Conservation (phyloP, 371 early-diverging fungal genomes). For the Gilbertella persicaria region DNA sequence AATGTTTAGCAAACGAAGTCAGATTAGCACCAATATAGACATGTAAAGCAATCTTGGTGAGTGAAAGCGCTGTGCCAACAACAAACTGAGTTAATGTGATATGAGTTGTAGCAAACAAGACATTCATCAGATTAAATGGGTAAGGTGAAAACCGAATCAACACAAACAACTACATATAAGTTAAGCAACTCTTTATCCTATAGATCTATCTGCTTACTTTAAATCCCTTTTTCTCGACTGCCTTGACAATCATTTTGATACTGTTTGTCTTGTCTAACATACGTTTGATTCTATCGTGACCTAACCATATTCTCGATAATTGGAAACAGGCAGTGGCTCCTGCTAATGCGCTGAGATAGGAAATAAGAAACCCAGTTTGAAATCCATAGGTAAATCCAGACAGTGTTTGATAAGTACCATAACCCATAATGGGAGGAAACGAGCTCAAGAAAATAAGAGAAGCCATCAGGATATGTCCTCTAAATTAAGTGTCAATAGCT, state of each 20-base stretch:
- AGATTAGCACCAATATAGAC: conserved; percentile 76
- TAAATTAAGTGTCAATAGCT: conserved; percentile 4
- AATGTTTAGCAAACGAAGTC: conserved; percentile 55
- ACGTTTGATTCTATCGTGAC: conserved; percentile 44
- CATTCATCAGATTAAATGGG: conserved; percentile 75
- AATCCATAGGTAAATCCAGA: conserved; percentile 73
- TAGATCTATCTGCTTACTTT: conserved; percentile 55
- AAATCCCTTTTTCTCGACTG: conserved; percentile 71
- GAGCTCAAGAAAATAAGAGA: conserved; percentile 55
- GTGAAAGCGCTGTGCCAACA: conserved; percentile 65
- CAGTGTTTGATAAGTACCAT: conserved; percentile 63
- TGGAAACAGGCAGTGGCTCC: conserved; percentile 68
- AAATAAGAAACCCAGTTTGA: conserved; percentile 57
- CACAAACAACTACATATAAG: conserved; percentile 51
- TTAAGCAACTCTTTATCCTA: background rate
- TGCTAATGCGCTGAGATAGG: conserved; percentile 56
- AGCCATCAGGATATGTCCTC: conserved; percentile 46
- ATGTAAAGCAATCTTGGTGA: conserved; percentile 66
- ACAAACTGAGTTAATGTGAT: conserved; percentile 57
- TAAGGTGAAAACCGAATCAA: conserved; percentile 78
- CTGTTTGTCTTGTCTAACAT: conserved; percentile 56
- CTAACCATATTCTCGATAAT: conserved; percentile 56
- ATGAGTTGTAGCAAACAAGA: conserved; percentile 65
- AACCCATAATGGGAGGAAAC: conserved; percentile 72
- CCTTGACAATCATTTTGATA: conserved; percentile 58